Base-by-base conservation (phyloP, 371 early-diverging fungal genomes). In the Mortierella sp. region DNA sequence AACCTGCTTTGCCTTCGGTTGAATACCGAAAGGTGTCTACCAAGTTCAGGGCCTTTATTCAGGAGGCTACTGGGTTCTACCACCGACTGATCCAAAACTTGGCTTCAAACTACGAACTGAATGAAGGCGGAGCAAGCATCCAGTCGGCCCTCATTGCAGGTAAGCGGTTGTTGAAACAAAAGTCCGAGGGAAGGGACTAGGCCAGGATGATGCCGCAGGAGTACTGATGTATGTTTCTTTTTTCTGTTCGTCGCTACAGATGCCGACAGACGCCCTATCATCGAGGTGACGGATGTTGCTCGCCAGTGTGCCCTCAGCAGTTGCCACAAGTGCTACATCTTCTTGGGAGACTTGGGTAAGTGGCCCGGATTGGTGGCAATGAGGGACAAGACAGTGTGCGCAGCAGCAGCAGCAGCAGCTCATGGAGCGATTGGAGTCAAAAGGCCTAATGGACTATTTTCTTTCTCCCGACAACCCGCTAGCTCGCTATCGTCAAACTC, bases 261-360 rank as follows among this genome's bases (percentile, higher is more conserved):
- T n/a, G n/a, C n/a, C n/a, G 67, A 71, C 45, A 60, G 53, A 28
- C 63, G 59, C 19, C 67, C 67, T 16, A 41, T 54, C 34, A 31
- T 54, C 34, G 71, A 60, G 21, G 60, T 76, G n/a, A 55, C 73
- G 14, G 79, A 80, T 25, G 67, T 60, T 28, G 74, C 79, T 21
- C 78, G 77, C n/a, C 79, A 79, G 40, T 41, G 63, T 9, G 84
- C 84, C 31, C 60, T 78, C 25, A 76, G 69, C 25, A 70, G 80
- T 39, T 83, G 83, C 56, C 81, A 83, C 66, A 81, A 85, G 55
- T 79, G 82, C 41, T 71, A 87, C 40, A 82, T 88, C 45, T 85
- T 81, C 59, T 72, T 88, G 41, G 88, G 88, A 7, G 88, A 88
- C 63, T 78, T 88, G 27, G 83, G 86, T 86, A 67, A 19, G 80